Evolutionary conservation across 768 basidiomycete genomes (phyloP).

Genomic region (Saitozyma sp.): DNA sequence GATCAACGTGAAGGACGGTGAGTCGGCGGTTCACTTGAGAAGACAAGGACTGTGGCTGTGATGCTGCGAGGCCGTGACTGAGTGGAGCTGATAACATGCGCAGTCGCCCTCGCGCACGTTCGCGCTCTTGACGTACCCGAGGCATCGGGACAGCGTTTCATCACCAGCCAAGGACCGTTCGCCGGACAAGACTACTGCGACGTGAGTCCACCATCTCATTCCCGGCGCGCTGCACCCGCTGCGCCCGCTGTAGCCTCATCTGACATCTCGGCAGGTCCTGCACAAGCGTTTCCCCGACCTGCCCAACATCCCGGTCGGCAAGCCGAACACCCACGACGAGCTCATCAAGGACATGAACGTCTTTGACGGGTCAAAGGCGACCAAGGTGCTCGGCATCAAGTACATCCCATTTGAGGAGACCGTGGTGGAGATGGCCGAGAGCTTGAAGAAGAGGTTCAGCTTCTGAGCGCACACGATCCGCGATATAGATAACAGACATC

Average conservation of each 20-base stretch:
- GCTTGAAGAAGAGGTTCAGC: conserved; percentile 35
- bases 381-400: conserved; percentile 37
- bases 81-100: neutral
- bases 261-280: conserved; percentile 7
- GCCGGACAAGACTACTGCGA: conserved; percentile 47
- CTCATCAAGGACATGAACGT: conserved; percentile 20
- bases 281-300: conserved; percentile 35
- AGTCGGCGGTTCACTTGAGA: neutral
- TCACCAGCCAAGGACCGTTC: conserved; percentile 54
- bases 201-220: conserved; percentile 17
- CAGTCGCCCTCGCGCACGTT: conserved; percentile 61
- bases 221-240: too few species aligned
- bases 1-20: conserved; percentile 45
- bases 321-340: conserved; percentile 23
- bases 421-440: conserved; percentile 39
- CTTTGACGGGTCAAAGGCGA: conserved; percentile 37
- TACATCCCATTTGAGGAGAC: conserved; percentile 27
- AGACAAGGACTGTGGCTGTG: too few species aligned
- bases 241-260: too few species aligned
- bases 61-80: neutral
- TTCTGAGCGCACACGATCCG: too few species aligned
- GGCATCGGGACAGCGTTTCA: conserved; percentile 61
- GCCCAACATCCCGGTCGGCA: conserved; percentile 35
- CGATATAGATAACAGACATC: too few species aligned
- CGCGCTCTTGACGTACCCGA: conserved; percentile 59